phyloP scores from a whole-genome alignment of 306 rosid species.

The Malus sieversii region DNA sequence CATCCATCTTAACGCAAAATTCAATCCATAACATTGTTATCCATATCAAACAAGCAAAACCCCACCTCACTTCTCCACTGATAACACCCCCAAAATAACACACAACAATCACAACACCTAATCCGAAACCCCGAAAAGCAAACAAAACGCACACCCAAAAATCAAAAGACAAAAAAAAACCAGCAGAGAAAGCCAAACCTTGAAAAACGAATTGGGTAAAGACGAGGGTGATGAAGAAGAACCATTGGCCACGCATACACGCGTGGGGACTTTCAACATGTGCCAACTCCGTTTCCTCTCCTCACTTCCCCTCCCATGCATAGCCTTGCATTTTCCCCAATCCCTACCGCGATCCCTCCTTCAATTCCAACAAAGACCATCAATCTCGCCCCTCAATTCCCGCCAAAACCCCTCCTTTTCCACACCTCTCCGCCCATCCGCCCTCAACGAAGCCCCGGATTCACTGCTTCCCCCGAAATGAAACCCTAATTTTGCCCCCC shows the following conservation, averaged over 20 bases:
- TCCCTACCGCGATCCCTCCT: constrained; percentile 39
- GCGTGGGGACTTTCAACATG: constrained; percentile 54
- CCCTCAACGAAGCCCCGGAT: constrained; percentile 30
- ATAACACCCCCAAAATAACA: background rate
- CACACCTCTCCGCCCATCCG: background rate
- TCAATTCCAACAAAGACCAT: constrained; percentile 33
- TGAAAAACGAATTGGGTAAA: constrained; percentile 40
- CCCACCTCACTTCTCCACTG: background rate
- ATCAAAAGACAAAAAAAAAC: background rate
- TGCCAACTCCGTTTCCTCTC: constrained; percentile 52
- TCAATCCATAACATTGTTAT: background rate
- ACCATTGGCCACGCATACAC: constrained; percentile 36
- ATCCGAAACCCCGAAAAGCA: background rate
- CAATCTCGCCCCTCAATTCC: constrained; percentile 26
- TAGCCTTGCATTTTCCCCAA: constrained; percentile 73
- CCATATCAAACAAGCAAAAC: background rate
- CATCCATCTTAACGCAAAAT: background rate
- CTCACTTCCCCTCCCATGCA: constrained; percentile 57
- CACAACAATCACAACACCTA: background rate
- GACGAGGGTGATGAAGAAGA: constrained; percentile 41
- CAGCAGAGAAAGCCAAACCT: constrained; percentile 28
- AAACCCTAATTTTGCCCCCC: constrained; percentile 15
- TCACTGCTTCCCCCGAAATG: background rate
- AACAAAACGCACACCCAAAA: background rate
- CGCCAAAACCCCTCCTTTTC: background rate